Percentiles rank a stretch among this genome's conserved stretches.
Evolutionary conservation across 2,329 filamentous ascomycete genomes (phyloP).

Genomic region (Trichoderma sp.): DNA sequence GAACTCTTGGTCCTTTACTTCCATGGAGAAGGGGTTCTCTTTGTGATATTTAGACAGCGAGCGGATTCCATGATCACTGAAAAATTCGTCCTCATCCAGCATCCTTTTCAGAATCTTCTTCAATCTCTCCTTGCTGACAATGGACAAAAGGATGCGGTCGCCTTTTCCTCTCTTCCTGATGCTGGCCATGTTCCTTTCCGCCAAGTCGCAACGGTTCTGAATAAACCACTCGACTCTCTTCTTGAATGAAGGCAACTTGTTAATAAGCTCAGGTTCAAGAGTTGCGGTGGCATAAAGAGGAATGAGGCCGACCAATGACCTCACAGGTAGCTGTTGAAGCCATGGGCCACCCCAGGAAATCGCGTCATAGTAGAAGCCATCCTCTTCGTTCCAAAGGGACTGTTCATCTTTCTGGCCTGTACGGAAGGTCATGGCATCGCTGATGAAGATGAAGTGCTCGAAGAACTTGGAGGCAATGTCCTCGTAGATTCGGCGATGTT

Average conservation of each 20-base stretch:
- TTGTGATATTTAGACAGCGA: conserved; percentile 91
- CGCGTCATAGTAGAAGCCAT: conserved; percentile 97
- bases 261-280: conserved; percentile 88
- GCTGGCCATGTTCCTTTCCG: conserved; percentile 90
- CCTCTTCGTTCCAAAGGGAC: conserved; percentile 93
- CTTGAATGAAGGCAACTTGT: conserved; percentile 89
- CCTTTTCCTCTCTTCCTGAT: conserved; percentile 89
- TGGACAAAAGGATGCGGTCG: conserved; percentile 78
- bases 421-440: conserved; percentile 91
- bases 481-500: conserved; percentile 92
- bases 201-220: conserved; percentile 78
- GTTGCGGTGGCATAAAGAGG: conserved; percentile 90
- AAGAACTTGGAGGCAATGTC: conserved; percentile 98
- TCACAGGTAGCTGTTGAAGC: conserved; percentile 87
- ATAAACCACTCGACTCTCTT: conserved; percentile 93
- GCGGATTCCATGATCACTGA: conserved; percentile 84
- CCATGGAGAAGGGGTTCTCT: conserved; percentile 88
- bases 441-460: conserved; percentile 97
- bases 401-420: conserved; percentile 67
- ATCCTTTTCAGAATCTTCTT: conserved; percentile 86
- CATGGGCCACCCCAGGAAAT: conserved; percentile 94
- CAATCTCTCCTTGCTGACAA: conserved; percentile 90
- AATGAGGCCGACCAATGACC: conserved; percentile 89
- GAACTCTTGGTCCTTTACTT: conserved; percentile 88
- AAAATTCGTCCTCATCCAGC: conserved; percentile 91